Base-by-base conservation (phyloP, 2,329 filamentous ascomycete species). In the Plectosphaerella plurivora region DNA sequence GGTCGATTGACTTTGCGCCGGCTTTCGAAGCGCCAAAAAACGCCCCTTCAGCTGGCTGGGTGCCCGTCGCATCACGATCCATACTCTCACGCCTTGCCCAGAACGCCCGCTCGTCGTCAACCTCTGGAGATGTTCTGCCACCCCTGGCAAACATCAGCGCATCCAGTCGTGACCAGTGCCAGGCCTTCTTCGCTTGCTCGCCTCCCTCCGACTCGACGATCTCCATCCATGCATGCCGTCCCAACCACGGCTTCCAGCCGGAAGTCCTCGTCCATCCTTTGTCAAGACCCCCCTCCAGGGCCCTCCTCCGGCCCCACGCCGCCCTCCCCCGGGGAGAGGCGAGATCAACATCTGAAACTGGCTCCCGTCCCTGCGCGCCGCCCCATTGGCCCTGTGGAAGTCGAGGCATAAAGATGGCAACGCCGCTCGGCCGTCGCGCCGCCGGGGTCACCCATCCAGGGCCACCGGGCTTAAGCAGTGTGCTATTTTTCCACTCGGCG, bases 291-390 rank as follows among this genome's bases (percentile, higher is more conserved):
- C 50, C 42, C 35, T 46, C 46, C 37, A 25, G 22, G 22, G 22
- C 22, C 22, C 22, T 22, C 22, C 44, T 41, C 50, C 50, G 52
- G 46, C 52, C 50, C 52, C 50, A 52, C 49, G 54, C 47, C 54
- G 52, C 54, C 41, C 45, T 49, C 45, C 52, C 54, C 53, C 55
- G 53, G 48, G 37, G 18, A 16, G 37, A 41, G 36, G 20, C 42
- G n/a, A 55, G 54, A 58, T 58, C 48, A 52, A 56, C 56, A 56
- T 41, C 54, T 58, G 56, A 58, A 58, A 58, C 56, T 14, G 47
- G 54, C 54, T 18, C 49, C 56, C 48, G 18, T 44, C 48, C 6
- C 39, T 20, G n/a, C 48, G 20, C 22, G 15, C 14, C 15, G 22
- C 24, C n/a, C 39, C 37, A 50, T 50, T 50, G 48, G 48, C 25